Evolutionary conservation across 352 stramenopile genomes (phyloP).

Genomic region (Globisporangium radiosum): DNA sequence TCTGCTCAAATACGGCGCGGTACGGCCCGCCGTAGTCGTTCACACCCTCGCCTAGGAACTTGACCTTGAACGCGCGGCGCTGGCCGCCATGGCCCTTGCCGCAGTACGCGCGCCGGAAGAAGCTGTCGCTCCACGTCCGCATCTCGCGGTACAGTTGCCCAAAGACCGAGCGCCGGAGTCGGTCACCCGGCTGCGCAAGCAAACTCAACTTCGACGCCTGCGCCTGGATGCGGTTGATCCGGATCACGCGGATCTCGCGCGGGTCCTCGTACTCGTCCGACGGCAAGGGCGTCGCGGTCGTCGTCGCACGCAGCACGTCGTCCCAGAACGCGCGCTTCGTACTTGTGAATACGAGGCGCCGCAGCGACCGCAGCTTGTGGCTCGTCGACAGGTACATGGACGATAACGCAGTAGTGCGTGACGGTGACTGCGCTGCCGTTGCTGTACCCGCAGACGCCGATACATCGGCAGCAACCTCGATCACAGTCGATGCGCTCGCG

Average conservation of each 20-base stretch:
- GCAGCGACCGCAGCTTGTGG: constrained; percentile 60
- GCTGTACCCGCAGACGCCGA: constrained; percentile 3
- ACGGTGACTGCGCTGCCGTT: neutral
- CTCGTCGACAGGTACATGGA: constrained; percentile 52
- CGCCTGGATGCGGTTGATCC: constrained; percentile 96
- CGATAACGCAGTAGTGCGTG: too few species aligned
- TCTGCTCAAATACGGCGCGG: constrained; percentile 96
- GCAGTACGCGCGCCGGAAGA: constrained; percentile 94
- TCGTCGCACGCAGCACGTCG: constrained; percentile 91
- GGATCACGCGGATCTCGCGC: constrained; percentile 95
- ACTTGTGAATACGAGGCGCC: constrained; percentile 84
- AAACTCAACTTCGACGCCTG: constrained; percentile 84
- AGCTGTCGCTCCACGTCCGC: constrained; percentile 90
- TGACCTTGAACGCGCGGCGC: constrained; percentile 98
- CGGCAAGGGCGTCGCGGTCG: constrained; percentile 93
- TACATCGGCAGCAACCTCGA: constrained; percentile 33
- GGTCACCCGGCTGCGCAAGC: constrained; percentile 82
- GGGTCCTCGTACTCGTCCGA: constrained; percentile 99
- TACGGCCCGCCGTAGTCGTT: constrained; percentile 99
- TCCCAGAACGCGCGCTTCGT: constrained; percentile 94
- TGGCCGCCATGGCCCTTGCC: constrained; percentile 97
- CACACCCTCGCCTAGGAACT: constrained; percentile 97
- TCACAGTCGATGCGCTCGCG: constrained; percentile 23
- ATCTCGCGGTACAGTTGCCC: constrained; percentile 97
- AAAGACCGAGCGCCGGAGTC: constrained; percentile 93